Conservation (phyloP, 257 asterid species). For the Solanum neorickii region DNA sequence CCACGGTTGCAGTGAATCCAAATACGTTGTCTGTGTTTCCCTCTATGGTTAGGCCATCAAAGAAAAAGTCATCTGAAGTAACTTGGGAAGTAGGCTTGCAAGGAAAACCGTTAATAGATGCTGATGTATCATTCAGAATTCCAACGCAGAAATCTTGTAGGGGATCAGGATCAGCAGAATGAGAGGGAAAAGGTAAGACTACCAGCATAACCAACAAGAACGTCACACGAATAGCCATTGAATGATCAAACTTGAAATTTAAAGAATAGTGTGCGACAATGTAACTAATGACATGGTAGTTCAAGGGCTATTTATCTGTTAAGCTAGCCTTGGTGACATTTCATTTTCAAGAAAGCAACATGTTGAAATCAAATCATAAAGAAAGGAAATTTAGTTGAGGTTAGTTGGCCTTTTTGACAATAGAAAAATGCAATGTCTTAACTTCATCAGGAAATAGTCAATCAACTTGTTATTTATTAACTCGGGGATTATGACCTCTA, state of each 20-base stretch:
- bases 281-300: neutral
- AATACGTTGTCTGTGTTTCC: slow-evolving; percentile 20
- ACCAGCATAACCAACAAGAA: neutral
- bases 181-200: slow-evolving; percentile 21
- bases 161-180: slow-evolving; percentile 42
- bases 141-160: slow-evolving; percentile 54
- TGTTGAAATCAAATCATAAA: neutral
- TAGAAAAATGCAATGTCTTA: neutral
- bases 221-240: neutral
- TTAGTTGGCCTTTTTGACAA: neutral
- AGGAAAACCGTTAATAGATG: slow-evolving; percentile 37
- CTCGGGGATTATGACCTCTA: neutral
- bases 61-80: slow-evolving; percentile 44
- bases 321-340: neutral
- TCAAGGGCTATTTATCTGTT: neutral
- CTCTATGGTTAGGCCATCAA: slow-evolving; percentile 25
- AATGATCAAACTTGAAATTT: neutral
- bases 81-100: slow-evolving; percentile 37
- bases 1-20: slow-evolving; percentile 4
- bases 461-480: neutral
- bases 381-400: neutral
- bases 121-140: neutral
- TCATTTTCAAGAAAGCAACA: neutral
- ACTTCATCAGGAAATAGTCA: neutral
- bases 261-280: neutral